Base-by-base conservation (phyloP, 345 rosid species). In the Heritiera fomes region DNA sequence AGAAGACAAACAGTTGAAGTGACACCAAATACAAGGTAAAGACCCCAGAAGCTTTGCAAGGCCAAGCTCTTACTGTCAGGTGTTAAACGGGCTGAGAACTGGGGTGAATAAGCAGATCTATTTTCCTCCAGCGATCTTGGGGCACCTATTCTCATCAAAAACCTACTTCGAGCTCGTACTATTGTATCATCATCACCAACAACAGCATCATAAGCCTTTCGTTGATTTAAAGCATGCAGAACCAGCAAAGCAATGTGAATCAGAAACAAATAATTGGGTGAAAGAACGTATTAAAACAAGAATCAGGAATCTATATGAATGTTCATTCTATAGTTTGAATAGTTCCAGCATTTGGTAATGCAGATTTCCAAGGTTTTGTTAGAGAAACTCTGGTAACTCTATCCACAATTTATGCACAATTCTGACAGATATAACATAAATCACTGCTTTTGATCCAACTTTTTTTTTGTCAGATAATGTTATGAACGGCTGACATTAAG, bases 191-290 rank as follows among this genome's bases (percentile, higher is more conserved):
- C 28, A 49, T 90, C 94, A 0, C 92, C 92, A 0, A 90, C 81
- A 1, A 74, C 80, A 0, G 88, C 89, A 34, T 83, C 86, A 15
- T 47, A 87, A 12, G 82, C 86, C 94, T 90, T 79, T 58, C 20
- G 38, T 23, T 43, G 14, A 3, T 49, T 47, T 47, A 34, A 43
- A 55, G 0, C 0, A 50, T 5, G 75, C 55, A 66, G 34, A 1
- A 75, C 6, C 30, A 69, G 6, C 63, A 60, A 20, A 55, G 15
- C 38, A n/a, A 45, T 63, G 20, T 56, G 67, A 7, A 40, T 83
- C 76, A 77, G 73, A 66, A 45, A 63, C 15, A n/a, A 4, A 30
- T 13, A 45, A 73, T 14, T 18, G 41, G 3, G n/a, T 41, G 28
- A 23, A 23, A 23, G 28, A 23, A 23, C 28, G 28, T 23, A 23